Conservation (phyloP, 2,329 filamentous ascomycete genomes). For the Paracoccidioides brasiliensis region DNA sequence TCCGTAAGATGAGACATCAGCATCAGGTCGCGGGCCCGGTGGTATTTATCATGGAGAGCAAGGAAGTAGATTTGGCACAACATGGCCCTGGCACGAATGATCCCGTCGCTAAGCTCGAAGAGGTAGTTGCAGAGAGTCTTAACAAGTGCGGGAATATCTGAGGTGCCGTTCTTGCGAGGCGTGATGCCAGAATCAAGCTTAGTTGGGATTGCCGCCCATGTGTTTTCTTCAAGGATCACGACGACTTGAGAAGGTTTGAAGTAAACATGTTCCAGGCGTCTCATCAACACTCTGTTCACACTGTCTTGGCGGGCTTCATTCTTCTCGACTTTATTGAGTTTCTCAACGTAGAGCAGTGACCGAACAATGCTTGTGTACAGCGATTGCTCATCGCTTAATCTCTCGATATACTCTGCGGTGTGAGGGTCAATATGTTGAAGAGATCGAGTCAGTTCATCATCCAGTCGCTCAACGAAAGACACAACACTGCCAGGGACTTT, state of each 20-base stretch:
- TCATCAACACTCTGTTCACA: slow-evolving; percentile 84
- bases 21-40: slow-evolving; percentile 96
- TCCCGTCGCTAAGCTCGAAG: slow-evolving; percentile 87
- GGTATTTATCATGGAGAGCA: slow-evolving; percentile 94
- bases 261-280: slow-evolving; percentile 91
- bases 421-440: slow-evolving; percentile 95
- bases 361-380: slow-evolving; percentile 90
- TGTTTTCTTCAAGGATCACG: slow-evolving; percentile 84
- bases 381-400: slow-evolving; percentile 75
- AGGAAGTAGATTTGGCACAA: slow-evolving; percentile 98
- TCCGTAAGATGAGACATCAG: slow-evolving; percentile 99
- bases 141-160: slow-evolving; percentile 60
- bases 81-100: slow-evolving; percentile 92
- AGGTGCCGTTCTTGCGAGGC: slow-evolving; percentile 47
- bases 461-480: slow-evolving; percentile 85
- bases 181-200: slow-evolving; percentile 67
- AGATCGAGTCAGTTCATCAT: slow-evolving; percentile 95
- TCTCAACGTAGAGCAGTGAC: slow-evolving; percentile 77
- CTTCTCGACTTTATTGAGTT: slow-evolving; percentile 48
- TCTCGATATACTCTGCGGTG: slow-evolving; percentile 96
- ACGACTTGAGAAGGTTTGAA: slow-evolving; percentile 96
- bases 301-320: slow-evolving; percentile 71
- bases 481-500: slow-evolving; percentile 92
- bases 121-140: slow-evolving; percentile 87
- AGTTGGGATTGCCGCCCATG: slow-evolving; percentile 67